Conservation (phyloP, 306 rosid species). For the Rosa lucieae region DNA sequence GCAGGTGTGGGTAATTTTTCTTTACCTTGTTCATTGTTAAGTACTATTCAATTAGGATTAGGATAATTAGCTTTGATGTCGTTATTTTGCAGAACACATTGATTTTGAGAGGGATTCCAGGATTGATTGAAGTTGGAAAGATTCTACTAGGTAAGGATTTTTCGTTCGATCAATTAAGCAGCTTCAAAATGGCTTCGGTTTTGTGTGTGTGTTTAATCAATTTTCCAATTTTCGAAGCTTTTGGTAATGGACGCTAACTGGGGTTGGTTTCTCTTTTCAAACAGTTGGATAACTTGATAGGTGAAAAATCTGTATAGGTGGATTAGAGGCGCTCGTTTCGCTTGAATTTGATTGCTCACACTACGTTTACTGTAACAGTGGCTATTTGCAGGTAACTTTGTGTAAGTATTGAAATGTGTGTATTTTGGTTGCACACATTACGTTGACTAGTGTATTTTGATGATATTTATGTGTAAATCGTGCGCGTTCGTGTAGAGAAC, state of each 20-base stretch:
- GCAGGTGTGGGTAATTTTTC: too few relatives aligned
- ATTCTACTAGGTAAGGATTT: too few relatives aligned
- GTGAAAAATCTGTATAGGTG: conserved; percentile 56
- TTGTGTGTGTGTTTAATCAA: neutral
- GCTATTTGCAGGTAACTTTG: conserved; percentile 87
- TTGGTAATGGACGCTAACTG: neutral
- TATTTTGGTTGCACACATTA: neutral
- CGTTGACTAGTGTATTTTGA: neutral
- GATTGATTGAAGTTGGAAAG: too few relatives aligned
- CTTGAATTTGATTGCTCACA: conserved; percentile 95
- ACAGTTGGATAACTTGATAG: conserved; percentile 69
- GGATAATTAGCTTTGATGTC: too few relatives aligned
- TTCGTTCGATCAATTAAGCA: neutral
- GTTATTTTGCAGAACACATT: too few relatives aligned
- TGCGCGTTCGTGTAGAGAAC: neutral
- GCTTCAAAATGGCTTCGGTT: conserved; percentile 6
- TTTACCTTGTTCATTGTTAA: too few relatives aligned
- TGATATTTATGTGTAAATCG: neutral
- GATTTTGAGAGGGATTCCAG: too few relatives aligned
- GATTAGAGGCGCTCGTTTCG: conserved; percentile 98
- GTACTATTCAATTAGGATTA: too few relatives aligned
- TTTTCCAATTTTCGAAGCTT: neutral
- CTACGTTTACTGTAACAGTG: conserved; percentile 81
- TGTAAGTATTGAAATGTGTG: neutral
- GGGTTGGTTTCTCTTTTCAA: conserved; percentile 4